Evolutionary conservation across 768 basidiomycete genomes (phyloP).

Genomic region (Rhodosporidiobolus odoratus): DNA sequence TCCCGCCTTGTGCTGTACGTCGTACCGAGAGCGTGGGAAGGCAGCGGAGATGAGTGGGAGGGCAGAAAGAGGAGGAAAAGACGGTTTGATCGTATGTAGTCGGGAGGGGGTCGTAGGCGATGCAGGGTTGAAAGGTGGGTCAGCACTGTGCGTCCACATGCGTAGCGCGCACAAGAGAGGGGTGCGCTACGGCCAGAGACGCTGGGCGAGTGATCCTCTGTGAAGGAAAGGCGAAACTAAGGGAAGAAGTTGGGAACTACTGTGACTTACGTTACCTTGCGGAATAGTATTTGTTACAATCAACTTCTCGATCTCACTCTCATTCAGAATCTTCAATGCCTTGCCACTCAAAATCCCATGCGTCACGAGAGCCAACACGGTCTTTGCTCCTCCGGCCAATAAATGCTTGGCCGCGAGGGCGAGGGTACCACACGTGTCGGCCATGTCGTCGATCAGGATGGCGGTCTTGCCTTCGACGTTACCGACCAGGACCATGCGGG

Average conservation of each 20-base stretch:
- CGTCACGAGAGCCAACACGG: constrained; percentile 87
- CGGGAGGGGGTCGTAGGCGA: no score
- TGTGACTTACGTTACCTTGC: constrained; percentile 54
- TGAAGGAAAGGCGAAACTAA: background rate
- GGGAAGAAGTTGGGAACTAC: background rate
- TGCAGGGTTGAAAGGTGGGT: no score
- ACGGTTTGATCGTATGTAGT: no score
- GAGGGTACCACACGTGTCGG: constrained; percentile 91
- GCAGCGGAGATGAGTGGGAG: background rate
- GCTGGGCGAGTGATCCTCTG: background rate
- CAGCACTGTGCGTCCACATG: no score
- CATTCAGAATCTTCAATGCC: constrained; percentile 67
- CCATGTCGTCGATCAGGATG: constrained; percentile 98
- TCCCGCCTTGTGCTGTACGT: constrained; percentile 55
- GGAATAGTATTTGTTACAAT: constrained; percentile 98
- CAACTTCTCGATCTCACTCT: constrained; percentile 77
- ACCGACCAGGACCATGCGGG: constrained; percentile 91
- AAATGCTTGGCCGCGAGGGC: constrained; percentile 84
- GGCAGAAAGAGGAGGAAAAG: background rate
- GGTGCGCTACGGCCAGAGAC: background rate
- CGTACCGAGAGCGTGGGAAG: background rate
- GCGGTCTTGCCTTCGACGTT: constrained; percentile 86
- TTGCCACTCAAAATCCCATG: constrained; percentile 87
- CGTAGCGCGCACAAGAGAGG: no score
- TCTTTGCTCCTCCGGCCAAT: constrained; percentile 75